phyloP scores from a whole-genome alignment of 1,284 basidiomycete species.

The Moesziomyces sp. region DNA sequence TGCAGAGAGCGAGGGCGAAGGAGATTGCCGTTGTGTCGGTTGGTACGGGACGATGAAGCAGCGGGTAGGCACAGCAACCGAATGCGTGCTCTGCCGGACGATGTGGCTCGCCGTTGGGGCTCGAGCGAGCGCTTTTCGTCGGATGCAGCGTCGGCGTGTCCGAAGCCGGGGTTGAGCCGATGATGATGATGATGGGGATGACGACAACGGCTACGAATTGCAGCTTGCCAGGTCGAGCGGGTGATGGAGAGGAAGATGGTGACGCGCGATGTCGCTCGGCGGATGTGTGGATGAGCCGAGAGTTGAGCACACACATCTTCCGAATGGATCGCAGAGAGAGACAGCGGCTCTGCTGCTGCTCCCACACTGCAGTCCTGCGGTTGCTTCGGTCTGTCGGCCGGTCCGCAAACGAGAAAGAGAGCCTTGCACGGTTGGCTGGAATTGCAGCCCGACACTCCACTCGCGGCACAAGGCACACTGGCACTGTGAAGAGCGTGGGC shows the following conservation, averaged over 20 bases:
- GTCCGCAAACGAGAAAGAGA: no score
- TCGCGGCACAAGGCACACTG: no score
- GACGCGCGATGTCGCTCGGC: not conserved
- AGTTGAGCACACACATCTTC: constrained; percentile 5
- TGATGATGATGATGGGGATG: not conserved
- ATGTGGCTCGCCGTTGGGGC: no score
- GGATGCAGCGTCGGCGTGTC: not conserved
- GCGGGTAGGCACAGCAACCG: constrained; percentile 28
- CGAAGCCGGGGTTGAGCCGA: not conserved
- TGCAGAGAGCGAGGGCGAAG: no score
- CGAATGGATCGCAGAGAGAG: constrained; percentile 5
- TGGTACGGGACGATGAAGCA: constrained; percentile 1
- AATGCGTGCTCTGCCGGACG: constrained; percentile 18
- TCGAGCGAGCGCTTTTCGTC: not conserved
- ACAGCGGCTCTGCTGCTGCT: no score
- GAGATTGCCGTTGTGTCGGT: not conserved
- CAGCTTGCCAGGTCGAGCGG: not conserved
- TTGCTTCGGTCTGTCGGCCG: no score
- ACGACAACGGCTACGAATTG: not conserved
- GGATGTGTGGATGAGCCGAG: constrained; percentile 1
- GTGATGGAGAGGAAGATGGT: not conserved
- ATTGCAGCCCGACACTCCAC: no score
- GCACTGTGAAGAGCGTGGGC: no score
- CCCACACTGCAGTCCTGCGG: no score
- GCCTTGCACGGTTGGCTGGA: no score